Percentiles rank a stretch among this genome's conserved stretches.
phyloP scores from a whole-genome alignment of 352 stramenopile genomes.

The Thraustochytrium sp. region DNA sequence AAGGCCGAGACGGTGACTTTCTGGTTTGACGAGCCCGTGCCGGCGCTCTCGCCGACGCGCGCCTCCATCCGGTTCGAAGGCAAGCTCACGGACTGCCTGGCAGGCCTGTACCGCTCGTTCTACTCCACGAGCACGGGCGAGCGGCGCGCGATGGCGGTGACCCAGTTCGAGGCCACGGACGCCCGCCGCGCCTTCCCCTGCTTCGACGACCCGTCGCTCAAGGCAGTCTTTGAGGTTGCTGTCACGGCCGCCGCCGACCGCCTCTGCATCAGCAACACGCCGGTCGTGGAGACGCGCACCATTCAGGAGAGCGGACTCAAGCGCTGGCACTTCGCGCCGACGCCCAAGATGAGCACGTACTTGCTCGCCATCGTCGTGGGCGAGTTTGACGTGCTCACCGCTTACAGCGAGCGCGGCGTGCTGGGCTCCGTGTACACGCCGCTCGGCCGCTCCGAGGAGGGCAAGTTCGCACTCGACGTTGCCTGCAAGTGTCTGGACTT shows the following conservation, averaged over 20 bases:
- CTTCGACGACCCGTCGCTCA: constrained; percentile 93
- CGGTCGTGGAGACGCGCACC: constrained; percentile 47
- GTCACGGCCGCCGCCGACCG: constrained; percentile 72
- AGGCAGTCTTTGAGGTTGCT: constrained; percentile 87
- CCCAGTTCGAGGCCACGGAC: constrained; percentile 80
- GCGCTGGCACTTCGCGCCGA: not conserved
- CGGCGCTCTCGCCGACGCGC: not conserved
- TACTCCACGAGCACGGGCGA: constrained; percentile 62
- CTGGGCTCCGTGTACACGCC: constrained; percentile 10
- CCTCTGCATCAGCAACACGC: constrained; percentile 91
- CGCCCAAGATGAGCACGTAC: constrained; percentile 90
- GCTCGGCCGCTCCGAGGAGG: not conserved
- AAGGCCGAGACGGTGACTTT: not conserved
- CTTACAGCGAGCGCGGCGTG: constrained; percentile 17
- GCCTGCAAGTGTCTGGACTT: constrained; percentile 64
- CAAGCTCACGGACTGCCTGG: constrained; percentile 34
- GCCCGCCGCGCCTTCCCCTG: constrained; percentile 90
- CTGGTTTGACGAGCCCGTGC: not conserved
- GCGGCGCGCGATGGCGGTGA: constrained; percentile 70
- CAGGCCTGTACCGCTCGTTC: constrained; percentile 40
- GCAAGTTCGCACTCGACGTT: constrained; percentile 77
- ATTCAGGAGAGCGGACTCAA: not conserved
- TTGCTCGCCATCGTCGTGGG: constrained; percentile 87
- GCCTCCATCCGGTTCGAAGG: constrained; percentile 9
- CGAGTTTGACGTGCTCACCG: constrained; percentile 66